Evolutionary conservation across 2,329 filamentous ascomycete species (phyloP), one percentile per base, ranked within the genome.

Genomic region (Colletotrichum orchidophilum): DNA sequence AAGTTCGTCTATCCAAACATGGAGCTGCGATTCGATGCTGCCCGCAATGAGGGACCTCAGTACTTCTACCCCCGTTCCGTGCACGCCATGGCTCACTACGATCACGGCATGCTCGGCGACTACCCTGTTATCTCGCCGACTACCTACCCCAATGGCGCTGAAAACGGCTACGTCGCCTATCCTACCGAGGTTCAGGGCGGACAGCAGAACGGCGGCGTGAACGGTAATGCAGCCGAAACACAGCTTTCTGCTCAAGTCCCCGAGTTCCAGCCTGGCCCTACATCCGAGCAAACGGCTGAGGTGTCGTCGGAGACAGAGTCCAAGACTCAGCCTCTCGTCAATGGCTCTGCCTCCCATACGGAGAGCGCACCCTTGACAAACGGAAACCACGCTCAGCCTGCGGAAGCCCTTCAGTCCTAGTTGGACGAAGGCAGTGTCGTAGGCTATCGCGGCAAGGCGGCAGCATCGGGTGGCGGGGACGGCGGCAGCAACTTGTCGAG

Each of bases 1-100:
- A 90, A 91, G 74, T 98, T 94, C 86, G 88, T 98, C 24, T 82
- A 97, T 70, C 88, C 89, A 2, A 87, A 91, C 2, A 86, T 91
- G 77, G 87, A 91, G 13, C 89, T 94, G 73, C 92, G 96, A 73
- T 90, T 95, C 75, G 86, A 90, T 52, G 87, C 89, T 24, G 94
- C 93, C 49, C 93, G 92, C 78, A 93, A 93, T 76, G 88, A 92
- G 21, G 95, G 95, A 3, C 88, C 88, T 33, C 79, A 80, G 53
- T 83, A 80, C 50, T 81, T 77, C 71, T 78, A 76, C 63, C 77
- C 79, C 54, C 76, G 75, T 69, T 74, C 75, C 55, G 60, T 72
- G 49, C 75, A 76, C 70, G 52, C 57, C 55, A 50, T 67, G 35
- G 7, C 49, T 21, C 39, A 35, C 78, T 80, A 63, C 73, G 77